Base-by-base conservation (phyloP, 257 asterid species). In the Verbascum thapsus region DNA sequence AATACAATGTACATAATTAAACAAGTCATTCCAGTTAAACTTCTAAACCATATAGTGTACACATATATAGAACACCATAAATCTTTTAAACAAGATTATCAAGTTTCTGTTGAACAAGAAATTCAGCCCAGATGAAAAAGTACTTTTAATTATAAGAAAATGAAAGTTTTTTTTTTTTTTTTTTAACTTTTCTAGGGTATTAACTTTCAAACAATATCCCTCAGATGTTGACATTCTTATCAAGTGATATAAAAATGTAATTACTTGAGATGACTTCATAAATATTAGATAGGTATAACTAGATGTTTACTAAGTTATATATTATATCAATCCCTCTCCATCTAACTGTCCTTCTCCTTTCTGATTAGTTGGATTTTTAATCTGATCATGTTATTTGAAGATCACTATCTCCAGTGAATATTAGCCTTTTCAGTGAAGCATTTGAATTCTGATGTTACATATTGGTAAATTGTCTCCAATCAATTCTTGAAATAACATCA, bases 221-320 rank as follows among this genome's bases (percentile, higher is more conserved):
- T 32, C n/a, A 34, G 37, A 23, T 43, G 53, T 42, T 44, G 34
- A 43, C 35, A 35, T 43, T 66, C 43, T 56, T 10, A 56, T 16
- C 16, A 32, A 9, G 39, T 56, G 0, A 56, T 8, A 35, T 56
- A 5, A 56, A 16, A 10, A 56, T 16, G 32, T 43, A 53, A 60
- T 43, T 39, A 59, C 43, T 22, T 72, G 77, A 72, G 55, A 72
- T 52, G 77, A 72, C 76, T 51, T 16, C 48, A 26, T 26, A 26
- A 32, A 23, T 39, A 43, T 47, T 17, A 26, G 7, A 39, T 19
- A 39, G 39, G 12, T n/a, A 13, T 8, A 59, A 22, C 22, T 19
- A 62, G 49, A 16, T 64, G 35, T 63, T 38, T 64, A 42, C 57
- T 71, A 43, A 61, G 45, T 15, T 61, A 26, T 45, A 50, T 17